Conservation (phyloP, 2,329 filamentous ascomycete species). For the Xylariales sp. region DNA sequence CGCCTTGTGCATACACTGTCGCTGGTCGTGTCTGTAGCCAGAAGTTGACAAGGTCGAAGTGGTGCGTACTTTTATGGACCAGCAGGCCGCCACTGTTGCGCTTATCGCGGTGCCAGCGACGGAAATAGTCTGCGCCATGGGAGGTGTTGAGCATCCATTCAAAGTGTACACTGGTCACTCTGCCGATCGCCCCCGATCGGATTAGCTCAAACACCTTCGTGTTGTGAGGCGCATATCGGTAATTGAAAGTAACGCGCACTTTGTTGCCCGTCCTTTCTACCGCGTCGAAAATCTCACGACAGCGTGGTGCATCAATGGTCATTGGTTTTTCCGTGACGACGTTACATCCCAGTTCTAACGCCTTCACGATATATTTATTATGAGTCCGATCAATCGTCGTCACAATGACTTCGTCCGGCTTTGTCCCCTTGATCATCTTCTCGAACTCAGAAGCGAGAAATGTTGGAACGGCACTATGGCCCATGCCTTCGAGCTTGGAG, state of each 20-base stretch:
- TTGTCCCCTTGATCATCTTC: slow-evolving; percentile 66
- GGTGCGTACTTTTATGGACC: slow-evolving; percentile 72
- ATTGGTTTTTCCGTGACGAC: slow-evolving; percentile 74
- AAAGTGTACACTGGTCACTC: slow-evolving; percentile 68
- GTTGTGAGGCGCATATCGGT: slow-evolving; percentile 74
- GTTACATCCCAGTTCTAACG: slow-evolving; percentile 68
- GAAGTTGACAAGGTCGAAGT: slow-evolving; percentile 73
- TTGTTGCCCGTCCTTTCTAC: slow-evolving; percentile 61
- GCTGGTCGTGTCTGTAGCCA: slow-evolving; percentile 67
- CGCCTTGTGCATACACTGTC: slow-evolving; percentile 69
- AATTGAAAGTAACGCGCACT: slow-evolving; percentile 72
- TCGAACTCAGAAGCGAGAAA: slow-evolving; percentile 68
- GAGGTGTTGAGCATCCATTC: slow-evolving; percentile 73
- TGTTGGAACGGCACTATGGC: slow-evolving; percentile 62
- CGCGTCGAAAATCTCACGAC: slow-evolving; percentile 65
- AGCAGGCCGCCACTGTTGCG: slow-evolving; percentile 68
- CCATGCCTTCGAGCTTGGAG: slow-evolving; percentile 57
- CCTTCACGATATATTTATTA: slow-evolving; percentile 68
- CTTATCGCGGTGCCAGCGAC: slow-evolving; percentile 72
- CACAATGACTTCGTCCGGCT: slow-evolving; percentile 70
- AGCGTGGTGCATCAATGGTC: slow-evolving; percentile 69
- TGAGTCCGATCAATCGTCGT: slow-evolving; percentile 73
- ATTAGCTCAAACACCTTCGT: slow-evolving; percentile 68
- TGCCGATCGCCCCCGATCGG: slow-evolving; percentile 65
- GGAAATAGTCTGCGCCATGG: slow-evolving; percentile 72